Conservation (phyloP, 495 filamentous ascomycete species). For the Baudoinia panamericana region DNA sequence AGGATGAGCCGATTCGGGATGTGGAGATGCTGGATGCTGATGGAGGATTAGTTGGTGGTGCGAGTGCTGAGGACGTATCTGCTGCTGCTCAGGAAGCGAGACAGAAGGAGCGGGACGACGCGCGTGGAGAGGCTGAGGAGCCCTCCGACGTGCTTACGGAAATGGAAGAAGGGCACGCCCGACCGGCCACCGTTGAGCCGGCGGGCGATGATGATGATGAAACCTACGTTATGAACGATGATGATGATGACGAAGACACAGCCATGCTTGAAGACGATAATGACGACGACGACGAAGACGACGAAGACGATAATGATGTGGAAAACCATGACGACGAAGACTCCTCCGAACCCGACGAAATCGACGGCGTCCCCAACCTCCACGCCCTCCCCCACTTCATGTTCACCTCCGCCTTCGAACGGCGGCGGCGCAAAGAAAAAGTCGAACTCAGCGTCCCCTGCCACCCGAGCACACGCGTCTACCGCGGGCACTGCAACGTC, state of each 20-base stretch:
- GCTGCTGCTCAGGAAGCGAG: slow-evolving; percentile 1
- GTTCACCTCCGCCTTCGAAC: slow-evolving; percentile 28
- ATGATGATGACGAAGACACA: background rate
- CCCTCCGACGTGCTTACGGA: too few relatives aligned
- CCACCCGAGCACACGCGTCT: slow-evolving; percentile 43
- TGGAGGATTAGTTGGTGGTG: slow-evolving; percentile 4
- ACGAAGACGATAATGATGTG: slow-evolving; percentile 26
- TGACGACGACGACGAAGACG: slow-evolving; percentile 25
- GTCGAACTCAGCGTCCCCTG: slow-evolving; percentile 46
- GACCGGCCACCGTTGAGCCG: background rate
- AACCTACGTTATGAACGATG: too few relatives aligned
- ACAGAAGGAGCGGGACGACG: background rate
- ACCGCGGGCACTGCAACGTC: slow-evolving; percentile 59
- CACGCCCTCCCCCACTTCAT: slow-evolving; percentile 27
- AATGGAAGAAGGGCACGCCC: background rate
- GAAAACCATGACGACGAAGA: slow-evolving; percentile 28
- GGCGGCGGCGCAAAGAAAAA: slow-evolving; percentile 29
- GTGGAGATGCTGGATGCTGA: slow-evolving; percentile 12
- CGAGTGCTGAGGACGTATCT: slow-evolving; percentile 9
- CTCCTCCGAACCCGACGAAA: slow-evolving; percentile 27
- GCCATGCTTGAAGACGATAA: slow-evolving; percentile 14
- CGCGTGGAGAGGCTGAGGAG: background rate
- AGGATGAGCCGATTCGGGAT: slow-evolving; percentile 4
- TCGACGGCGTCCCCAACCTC: slow-evolving; percentile 28
- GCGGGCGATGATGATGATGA: too few relatives aligned